Conservation (phyloP, 2,329 filamentous ascomycete genomes). For the Neospermospora avenae region DNA sequence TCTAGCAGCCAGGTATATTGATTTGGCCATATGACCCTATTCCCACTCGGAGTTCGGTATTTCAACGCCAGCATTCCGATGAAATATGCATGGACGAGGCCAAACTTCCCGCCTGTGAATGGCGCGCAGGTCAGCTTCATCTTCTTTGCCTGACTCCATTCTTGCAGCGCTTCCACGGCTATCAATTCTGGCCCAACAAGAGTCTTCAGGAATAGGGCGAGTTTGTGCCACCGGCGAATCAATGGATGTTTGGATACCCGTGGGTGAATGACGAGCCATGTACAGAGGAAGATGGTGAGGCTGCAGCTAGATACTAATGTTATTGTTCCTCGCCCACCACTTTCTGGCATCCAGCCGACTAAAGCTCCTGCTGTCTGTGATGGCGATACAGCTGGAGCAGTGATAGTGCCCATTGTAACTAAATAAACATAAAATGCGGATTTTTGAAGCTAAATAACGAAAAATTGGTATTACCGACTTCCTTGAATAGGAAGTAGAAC, state of each 20-base stretch:
- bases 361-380: neutral
- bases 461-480: neutral
- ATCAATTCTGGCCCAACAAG: constrained; percentile 38
- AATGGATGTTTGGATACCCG: constrained; percentile 30
- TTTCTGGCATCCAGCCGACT: constrained; percentile 5
- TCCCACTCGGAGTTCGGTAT: constrained; percentile 28
- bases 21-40: constrained; percentile 36
- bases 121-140: constrained; percentile 30
- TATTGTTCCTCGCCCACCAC: constrained; percentile 9
- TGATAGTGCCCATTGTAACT: neutral
- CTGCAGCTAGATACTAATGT: constrained; percentile 6
- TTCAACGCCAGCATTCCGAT: constrained; percentile 37
- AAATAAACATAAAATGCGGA: neutral
- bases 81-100: constrained; percentile 35
- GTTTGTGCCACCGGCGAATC: constrained; percentile 26
- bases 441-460: neutral
- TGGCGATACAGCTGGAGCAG: neutral
- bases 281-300: constrained; percentile 37
- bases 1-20: constrained; percentile 35
- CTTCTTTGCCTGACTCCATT: constrained; percentile 35
- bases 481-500: neutral
- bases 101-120: constrained; percentile 28
- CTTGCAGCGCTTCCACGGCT: constrained; percentile 36
- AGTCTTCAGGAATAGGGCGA: constrained; percentile 33
- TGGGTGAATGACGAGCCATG: constrained; percentile 38